phyloP scores from a whole-genome alignment of 192 early-diverging fungal genomes.

The Coemansia sp. region DNA sequence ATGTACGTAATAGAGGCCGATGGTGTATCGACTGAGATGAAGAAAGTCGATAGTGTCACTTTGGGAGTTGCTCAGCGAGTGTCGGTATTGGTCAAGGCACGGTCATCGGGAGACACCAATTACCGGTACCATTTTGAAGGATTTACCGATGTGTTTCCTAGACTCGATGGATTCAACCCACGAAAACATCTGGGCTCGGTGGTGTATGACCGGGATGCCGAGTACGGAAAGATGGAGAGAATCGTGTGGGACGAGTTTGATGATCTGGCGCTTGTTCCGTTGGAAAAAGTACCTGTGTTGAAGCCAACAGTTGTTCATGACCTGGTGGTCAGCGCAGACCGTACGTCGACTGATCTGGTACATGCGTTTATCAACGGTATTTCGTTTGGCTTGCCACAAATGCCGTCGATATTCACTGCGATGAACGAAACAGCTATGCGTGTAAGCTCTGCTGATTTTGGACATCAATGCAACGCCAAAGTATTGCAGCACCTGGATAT shows the following conservation, averaged over 20 bases:
- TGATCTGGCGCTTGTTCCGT: constrained; percentile 57
- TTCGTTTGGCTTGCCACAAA: constrained; percentile 60
- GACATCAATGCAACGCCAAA: constrained; percentile 57
- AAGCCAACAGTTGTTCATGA: constrained; percentile 42
- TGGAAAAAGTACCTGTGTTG: constrained; percentile 37
- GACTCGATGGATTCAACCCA: constrained; percentile 53
- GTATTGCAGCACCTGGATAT: constrained; percentile 62
- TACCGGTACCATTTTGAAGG: constrained; percentile 69
- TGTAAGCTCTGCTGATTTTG: constrained; percentile 58
- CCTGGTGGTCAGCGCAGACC: constrained; percentile 32
- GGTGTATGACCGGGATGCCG: constrained; percentile 43
- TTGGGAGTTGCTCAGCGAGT: constrained; percentile 76
- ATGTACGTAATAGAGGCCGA: constrained; percentile 80
- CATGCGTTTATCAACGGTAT: constrained; percentile 72
- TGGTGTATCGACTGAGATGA: constrained; percentile 61
- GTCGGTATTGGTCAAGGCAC: constrained; percentile 77
- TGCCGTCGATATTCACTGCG: constrained; percentile 65
- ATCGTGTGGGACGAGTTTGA: constrained; percentile 52
- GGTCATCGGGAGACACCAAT: constrained; percentile 56
- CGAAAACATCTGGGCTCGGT: constrained; percentile 57
- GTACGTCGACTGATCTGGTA: constrained; percentile 62
- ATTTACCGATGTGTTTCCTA: constrained; percentile 68
- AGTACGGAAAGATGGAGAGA: background rate
- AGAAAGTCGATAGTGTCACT: constrained; percentile 56
- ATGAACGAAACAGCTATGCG: constrained; percentile 52